Conservation (phyloP, 2,329 filamentous ascomycete species). For the Uncinocarpus reesii region DNA sequence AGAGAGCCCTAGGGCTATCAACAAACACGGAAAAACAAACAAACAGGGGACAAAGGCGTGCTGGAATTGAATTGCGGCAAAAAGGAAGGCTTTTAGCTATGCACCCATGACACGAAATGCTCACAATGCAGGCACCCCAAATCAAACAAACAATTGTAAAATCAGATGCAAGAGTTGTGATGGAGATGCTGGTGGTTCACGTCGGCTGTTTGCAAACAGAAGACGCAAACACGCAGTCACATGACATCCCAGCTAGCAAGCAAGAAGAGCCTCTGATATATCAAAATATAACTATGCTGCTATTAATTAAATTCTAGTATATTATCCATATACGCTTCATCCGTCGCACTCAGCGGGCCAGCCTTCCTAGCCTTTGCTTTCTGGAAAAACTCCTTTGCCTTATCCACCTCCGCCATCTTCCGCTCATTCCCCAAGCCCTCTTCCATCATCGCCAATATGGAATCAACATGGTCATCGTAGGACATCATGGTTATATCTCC, state of each 20-base stretch:
- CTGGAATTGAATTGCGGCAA: not conserved
- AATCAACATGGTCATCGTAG: conserved; percentile 20
- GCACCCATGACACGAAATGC: not conserved
- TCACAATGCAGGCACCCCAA: no score
- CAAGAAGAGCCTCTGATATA: not conserved
- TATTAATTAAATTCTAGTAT: not conserved
- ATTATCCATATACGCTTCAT: conserved; percentile 23
- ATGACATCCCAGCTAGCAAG: not conserved
- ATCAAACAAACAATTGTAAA: not conserved
- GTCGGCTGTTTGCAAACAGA: not conserved
- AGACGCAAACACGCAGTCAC: conserved; percentile 7
- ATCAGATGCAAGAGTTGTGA: not conserved
- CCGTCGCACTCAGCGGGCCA: conserved; percentile 25
- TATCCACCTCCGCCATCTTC: conserved; percentile 25
- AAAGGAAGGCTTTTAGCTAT: not conserved
- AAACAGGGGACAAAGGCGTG: not conserved
- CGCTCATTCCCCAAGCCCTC: conserved; percentile 28
- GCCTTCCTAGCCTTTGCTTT: conserved; percentile 27
- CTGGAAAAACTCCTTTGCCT: conserved; percentile 27
- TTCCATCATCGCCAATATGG: conserved; percentile 26
- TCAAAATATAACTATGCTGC: not conserved
- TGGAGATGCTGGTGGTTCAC: not conserved
- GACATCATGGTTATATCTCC: conserved; percentile 10
- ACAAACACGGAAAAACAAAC: not conserved
- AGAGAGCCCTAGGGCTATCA: not conserved